Evolutionary conservation across 495 filamentous ascomycete species (phyloP), one percentile per base, ranked within the genome.

Genomic region (Lasiosphaeris hirsuta): DNA sequence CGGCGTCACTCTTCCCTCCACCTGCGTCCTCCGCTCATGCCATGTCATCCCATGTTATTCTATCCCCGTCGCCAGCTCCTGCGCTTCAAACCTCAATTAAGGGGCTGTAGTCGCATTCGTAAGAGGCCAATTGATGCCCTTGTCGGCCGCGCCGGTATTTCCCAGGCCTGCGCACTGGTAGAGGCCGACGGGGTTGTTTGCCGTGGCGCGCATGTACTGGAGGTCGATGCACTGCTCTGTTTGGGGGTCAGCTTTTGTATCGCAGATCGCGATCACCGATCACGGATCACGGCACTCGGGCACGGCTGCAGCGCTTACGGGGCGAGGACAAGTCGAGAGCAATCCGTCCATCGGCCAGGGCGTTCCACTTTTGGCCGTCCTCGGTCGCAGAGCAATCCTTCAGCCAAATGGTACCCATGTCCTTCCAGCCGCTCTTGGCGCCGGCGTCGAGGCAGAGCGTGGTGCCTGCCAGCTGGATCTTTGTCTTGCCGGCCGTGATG

Each of bases 121-220:
- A 2, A 79, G 65, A 3, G 77, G 77, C 78, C 78, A 81, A 66
- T 80, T 80, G 62, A 80, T 79, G 4, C 78, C 78, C 68, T 77
- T 78, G 66, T 81, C 79, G 19, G 63, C 72, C 1, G 78, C 78
- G 9, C 78, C 78, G 0, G 64, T 70, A 60, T 79, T 79, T 5
- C 72, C 74, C 42, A 81, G 57, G 0, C 79, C 79, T 0, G 74
- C 76, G 61, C 79, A 81, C 58, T 47, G 69, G 63, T 79, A 81
- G 39, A 81, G 58, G 23, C 79, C 79, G 37, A 81, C 79, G 0
- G 75, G 73, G 64, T 80, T 81, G 69, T 79, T 79, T 43, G 66
- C 66, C 17, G 73, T 75, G 9, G 77, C 79, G 7, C 69, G 59
- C 77, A 80, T 76, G 65, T 76, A 81, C 57, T 78, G 73, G 39